Base-by-base conservation (phyloP, 208 protist genomes). In the Trypanosoma grayi region DNA sequence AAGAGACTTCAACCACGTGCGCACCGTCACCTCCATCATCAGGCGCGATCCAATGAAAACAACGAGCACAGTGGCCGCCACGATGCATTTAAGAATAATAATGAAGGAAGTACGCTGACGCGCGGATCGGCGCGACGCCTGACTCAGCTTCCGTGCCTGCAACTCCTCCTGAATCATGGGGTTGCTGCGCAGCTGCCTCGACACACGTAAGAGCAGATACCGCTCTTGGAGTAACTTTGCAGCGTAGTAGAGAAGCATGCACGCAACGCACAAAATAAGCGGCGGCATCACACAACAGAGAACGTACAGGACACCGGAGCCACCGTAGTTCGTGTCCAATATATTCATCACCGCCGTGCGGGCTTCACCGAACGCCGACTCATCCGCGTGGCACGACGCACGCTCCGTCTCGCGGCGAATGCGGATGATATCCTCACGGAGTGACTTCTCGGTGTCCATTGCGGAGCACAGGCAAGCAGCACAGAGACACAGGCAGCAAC, bases 41-140 rank as follows among this genome's bases (percentile, higher is more conserved):
- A 71, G 4, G 41, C 65, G 65, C 11, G 48, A 56, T 13, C 57
- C 47, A 14, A 65, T 20, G 54, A 71, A 64, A 24, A 36, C 4
- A 3, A 71, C 10, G 2, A 71, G 18, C 27, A 55, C 54, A 41
- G 33, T 30, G 18, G 48, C 18, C 1, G 57, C 65, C 16, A 71
- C 41, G 11, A 71, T 41, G 30, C 65, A 71, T 41, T 71, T 71
- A 43, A 71, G 10, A 13, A 44, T 46, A 31, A 71, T n/a, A 28
- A 60, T 14, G 46, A 71, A 63, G 9, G 22, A 6, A n/a, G 24
- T 45, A 20, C 55, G 57, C 18, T 51, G 57, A 50, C 43, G 47
- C 2, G 57, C 46, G 5, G 65, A n/a, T 11, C 65, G 45, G 20
- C 47, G 48, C 13, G 57, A 61, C 5, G 51, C 55, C 16, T 71